Conservation (phyloP, 495 filamentous ascomycete genomes). For the Podospora appendiculata region DNA sequence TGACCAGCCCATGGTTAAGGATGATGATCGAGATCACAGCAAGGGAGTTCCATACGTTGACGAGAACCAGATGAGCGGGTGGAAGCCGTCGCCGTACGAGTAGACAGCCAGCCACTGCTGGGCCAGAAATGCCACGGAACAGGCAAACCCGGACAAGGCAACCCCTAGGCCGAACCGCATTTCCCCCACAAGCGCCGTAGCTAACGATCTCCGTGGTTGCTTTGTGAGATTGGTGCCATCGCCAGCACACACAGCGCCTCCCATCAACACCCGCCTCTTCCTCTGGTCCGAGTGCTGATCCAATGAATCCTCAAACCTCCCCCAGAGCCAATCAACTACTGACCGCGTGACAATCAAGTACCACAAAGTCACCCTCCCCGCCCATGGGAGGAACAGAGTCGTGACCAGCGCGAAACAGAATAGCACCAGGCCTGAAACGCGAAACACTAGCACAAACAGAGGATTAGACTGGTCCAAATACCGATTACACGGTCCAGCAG, state of each 20-base stretch:
- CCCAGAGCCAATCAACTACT: background rate
- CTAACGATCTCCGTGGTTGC: too few species aligned
- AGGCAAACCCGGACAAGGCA: too few species aligned
- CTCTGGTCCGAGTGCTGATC: background rate
- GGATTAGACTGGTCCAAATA: background rate
- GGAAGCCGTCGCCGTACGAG: background rate
- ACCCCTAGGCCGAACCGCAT: too few species aligned
- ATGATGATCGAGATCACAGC: background rate
- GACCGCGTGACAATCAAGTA: background rate
- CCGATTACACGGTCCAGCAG: background rate
- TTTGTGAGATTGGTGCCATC: too few species aligned
- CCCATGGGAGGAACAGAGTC: background rate
- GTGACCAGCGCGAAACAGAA: background rate
- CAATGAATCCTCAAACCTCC: background rate
- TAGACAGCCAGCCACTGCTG: background rate
- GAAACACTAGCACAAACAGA: background rate
- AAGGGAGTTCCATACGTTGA: background rate
- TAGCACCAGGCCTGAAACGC: background rate
- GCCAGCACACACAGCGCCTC: too few species aligned
- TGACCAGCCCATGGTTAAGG: background rate
- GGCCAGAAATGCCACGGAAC: background rate
- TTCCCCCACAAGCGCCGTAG: background rate
- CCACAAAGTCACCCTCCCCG: background rate
- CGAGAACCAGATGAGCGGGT: background rate
- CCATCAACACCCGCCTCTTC: too few species aligned